Percentiles rank a stretch among this genome's conserved stretches.
phyloP scores from a whole-genome alignment of 129 eudicot species.

The Saposhnikovia divaricata region DNA sequence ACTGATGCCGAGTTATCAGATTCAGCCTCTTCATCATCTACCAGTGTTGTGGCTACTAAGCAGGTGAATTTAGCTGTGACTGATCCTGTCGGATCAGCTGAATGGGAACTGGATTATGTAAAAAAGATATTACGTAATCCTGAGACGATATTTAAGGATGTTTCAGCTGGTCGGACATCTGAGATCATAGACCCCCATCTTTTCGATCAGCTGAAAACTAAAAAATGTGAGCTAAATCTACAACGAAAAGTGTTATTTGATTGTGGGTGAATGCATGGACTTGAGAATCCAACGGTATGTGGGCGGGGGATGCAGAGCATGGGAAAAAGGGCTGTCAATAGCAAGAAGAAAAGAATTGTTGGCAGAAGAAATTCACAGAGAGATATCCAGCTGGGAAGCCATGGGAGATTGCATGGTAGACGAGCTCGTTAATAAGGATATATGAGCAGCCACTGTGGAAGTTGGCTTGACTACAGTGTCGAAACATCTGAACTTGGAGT shows the following conservation, averaged over 20 bases:
- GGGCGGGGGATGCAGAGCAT: conserved; percentile 33
- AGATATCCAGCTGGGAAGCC: conserved; percentile 53
- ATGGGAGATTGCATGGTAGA: conserved; percentile 79
- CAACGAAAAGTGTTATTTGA: conserved; percentile 57
- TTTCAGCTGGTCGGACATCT: conserved; percentile 44
- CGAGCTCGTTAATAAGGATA: conserved; percentile 81
- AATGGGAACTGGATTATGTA: conserved; percentile 61
- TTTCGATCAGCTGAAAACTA: conserved; percentile 49
- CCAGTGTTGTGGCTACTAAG: conserved; percentile 2
- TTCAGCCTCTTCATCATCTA: conserved; percentile 65
- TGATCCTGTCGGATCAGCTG: conserved; percentile 10
- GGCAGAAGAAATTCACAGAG: conserved; percentile 60
- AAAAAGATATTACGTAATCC: conserved; percentile 39
- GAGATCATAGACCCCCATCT: conserved; percentile 56
- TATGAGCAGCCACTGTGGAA: conserved; percentile 64
- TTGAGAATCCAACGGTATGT: conserved; percentile 30
- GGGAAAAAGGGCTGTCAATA: conserved; percentile 47
- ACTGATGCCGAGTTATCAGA: conserved; percentile 56
- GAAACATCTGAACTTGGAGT: conserved; percentile 65
- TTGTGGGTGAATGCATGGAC: conserved; percentile 66
- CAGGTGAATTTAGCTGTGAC: neutral
- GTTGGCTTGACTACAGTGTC: conserved; percentile 62
- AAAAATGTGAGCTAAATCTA: conserved; percentile 21
- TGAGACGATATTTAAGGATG: conserved; percentile 58
- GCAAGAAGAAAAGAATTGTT: conserved; percentile 46